Conservation (phyloP, 2,329 filamentous ascomycete species). For the Xylaria digitata region DNA sequence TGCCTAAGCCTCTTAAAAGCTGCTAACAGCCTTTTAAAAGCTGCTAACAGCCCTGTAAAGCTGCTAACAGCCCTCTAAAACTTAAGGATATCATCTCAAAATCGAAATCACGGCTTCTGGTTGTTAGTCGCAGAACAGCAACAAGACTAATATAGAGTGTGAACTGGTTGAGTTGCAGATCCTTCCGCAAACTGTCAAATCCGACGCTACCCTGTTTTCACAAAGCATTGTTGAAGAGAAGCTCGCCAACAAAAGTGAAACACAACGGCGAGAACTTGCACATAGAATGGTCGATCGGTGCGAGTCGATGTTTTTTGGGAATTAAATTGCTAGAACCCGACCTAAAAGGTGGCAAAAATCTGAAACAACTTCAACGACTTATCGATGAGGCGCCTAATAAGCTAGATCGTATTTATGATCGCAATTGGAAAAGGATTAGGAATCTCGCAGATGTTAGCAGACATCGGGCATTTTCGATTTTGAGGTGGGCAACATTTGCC, state of each 20-base stretch:
- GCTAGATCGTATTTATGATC: slow-evolving; percentile 49
- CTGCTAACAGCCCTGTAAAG: too few relatives aligned
- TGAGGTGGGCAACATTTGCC: slow-evolving; percentile 49
- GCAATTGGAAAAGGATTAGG: slow-evolving; percentile 47
- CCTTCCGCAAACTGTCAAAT: slow-evolving; percentile 38
- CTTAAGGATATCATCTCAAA: too few relatives aligned
- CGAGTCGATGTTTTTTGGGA: slow-evolving; percentile 52
- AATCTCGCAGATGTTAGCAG: slow-evolving; percentile 28
- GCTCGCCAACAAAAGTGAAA: slow-evolving; percentile 45
- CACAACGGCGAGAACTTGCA: slow-evolving; percentile 39
- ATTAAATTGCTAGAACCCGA: slow-evolving; percentile 48
- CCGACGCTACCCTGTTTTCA: slow-evolving; percentile 44
- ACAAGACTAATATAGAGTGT: too few relatives aligned
- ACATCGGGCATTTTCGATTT: slow-evolving; percentile 45
- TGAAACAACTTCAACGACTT: slow-evolving; percentile 45
- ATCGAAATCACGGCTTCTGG: slow-evolving; percentile 39
- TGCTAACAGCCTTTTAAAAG: too few relatives aligned
- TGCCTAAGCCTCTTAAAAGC: too few relatives aligned
- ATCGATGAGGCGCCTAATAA: slow-evolving; percentile 47
- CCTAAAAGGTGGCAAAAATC: slow-evolving; percentile 44
- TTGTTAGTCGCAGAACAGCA: slow-evolving; percentile 42
- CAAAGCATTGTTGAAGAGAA: slow-evolving; percentile 46
- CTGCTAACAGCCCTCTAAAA: too few relatives aligned
- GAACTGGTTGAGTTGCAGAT: slow-evolving; percentile 40
- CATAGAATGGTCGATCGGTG: slow-evolving; percentile 45